Evolutionary conservation across 2,329 filamentous ascomycete species (phyloP).

Genomic region (Diplocarpon mali): DNA sequence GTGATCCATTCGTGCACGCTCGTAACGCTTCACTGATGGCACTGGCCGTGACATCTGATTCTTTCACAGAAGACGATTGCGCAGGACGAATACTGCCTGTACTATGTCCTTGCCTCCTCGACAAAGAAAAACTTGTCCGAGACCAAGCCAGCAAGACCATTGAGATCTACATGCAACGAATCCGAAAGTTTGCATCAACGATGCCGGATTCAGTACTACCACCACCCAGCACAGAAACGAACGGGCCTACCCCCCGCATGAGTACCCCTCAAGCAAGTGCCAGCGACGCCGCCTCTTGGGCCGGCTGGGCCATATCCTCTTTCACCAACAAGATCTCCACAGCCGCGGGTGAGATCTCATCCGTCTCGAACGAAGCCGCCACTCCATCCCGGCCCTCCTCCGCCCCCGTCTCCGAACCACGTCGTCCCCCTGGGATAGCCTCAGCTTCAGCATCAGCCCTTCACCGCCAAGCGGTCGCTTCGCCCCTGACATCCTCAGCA

Average conservation of each 20-base stretch:
- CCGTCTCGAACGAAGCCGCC: constrained; percentile 34
- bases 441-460: constrained; percentile 50
- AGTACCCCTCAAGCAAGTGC: constrained; percentile 61
- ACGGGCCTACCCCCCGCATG: constrained; percentile 50
- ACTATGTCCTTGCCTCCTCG: constrained; percentile 73
- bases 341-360: constrained; percentile 69
- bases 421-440: constrained; percentile 30
- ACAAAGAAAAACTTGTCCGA: constrained; percentile 90
- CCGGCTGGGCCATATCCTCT: constrained; percentile 96
- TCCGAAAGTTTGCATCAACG: constrained; percentile 64
- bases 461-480: constrained; percentile 48
- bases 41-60: constrained; percentile 71
- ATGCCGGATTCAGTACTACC: constrained; percentile 77
- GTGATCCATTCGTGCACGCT: constrained; percentile 91
- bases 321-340: constrained; percentile 90
- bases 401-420: constrained; percentile 31
- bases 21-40: constrained; percentile 83
- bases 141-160: constrained; percentile 86
- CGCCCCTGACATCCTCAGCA: constrained; percentile 34
- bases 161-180: constrained; percentile 71
- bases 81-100: constrained; percentile 73
- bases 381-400: constrained; percentile 31
- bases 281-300: constrained; percentile 60
- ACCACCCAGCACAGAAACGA: constrained; percentile 42
- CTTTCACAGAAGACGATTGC: constrained; percentile 84